These are phyloP conservation scores for Fusarium sp. DNA, from an alignment of 2,329 filamentous ascomycete genomes.

Conservation along the genomic window DNA sequence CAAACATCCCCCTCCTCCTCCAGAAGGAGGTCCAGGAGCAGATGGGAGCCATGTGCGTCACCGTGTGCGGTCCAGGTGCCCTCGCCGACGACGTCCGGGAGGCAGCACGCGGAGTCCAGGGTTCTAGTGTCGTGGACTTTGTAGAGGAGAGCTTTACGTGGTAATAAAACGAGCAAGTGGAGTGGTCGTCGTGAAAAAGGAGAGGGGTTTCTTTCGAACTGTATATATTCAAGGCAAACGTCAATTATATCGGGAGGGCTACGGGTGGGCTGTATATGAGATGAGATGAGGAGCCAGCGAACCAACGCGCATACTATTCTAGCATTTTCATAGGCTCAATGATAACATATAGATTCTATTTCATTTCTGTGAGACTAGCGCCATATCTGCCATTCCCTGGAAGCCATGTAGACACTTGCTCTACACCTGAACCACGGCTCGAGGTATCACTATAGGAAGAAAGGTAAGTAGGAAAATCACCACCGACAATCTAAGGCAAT, in stretches of 20 bases:
- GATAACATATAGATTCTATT: slow-evolving; percentile 4
- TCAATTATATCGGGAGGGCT: slow-evolving; percentile 32
- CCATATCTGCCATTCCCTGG: not conserved
- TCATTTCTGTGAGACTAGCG: not conserved
- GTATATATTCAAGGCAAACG: slow-evolving; percentile 43
- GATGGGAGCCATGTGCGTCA: slow-evolving; percentile 87
- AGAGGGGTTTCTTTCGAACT: slow-evolving; percentile 37
- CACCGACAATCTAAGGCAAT: not conserved
- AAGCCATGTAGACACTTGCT: not conserved
- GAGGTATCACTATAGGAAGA: not conserved
- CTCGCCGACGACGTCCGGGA: slow-evolving; percentile 77
- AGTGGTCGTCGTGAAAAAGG: slow-evolving; percentile 23
- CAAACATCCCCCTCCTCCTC: slow-evolving; percentile 80
- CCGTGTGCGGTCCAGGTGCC: slow-evolving; percentile 77
- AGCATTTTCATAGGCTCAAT: slow-evolving; percentile 33
- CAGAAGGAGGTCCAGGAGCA: slow-evolving; percentile 82
- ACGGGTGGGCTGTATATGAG: slow-evolving; percentile 29
- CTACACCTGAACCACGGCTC: not conserved
- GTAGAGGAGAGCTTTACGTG: slow-evolving; percentile 79
- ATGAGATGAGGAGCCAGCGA: slow-evolving; percentile 27
- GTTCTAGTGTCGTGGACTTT: slow-evolving; percentile 72
- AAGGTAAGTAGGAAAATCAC: not conserved
- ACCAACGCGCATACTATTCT: slow-evolving; percentile 11
- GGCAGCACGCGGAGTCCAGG: slow-evolving; percentile 69
- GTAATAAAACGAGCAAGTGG: slow-evolving; percentile 46